A percentile compares a stretch with the other conserved stretches of the same genome.
Conservation (phyloP, 352 stramenopile genomes). For the Phytophthora sojae region DNA sequence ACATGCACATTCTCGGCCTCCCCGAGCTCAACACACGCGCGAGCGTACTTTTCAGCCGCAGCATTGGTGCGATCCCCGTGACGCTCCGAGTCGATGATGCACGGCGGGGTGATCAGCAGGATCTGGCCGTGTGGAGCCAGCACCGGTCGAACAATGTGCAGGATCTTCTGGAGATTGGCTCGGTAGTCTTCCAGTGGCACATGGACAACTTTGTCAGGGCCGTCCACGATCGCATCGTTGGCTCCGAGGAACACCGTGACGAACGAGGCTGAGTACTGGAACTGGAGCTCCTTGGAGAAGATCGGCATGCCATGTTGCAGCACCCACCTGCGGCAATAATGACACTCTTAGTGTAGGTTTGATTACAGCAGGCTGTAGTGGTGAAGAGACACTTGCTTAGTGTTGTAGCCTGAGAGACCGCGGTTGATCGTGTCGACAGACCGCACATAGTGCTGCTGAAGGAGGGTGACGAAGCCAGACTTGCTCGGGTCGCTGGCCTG, state of each 20-base stretch:
- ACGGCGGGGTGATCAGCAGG: constrained; percentile 33
- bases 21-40: constrained; percentile 48
- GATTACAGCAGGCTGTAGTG: not conserved
- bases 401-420: constrained; percentile 59
- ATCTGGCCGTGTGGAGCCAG: constrained; percentile 27
- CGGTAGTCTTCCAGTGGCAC: constrained; percentile 52
- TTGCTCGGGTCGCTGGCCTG: constrained; percentile 37
- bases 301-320: constrained; percentile 31
- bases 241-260: constrained; percentile 60
- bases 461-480: constrained; percentile 42
- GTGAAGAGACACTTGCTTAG: constrained; percentile 20
- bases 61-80: constrained; percentile 49
- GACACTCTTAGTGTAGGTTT: not conserved
- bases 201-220: constrained; percentile 36
- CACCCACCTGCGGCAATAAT: constrained; percentile 36
- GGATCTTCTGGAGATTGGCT: constrained; percentile 44
- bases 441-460: constrained; percentile 57
- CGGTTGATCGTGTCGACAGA: constrained; percentile 57
- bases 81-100: constrained; percentile 43
- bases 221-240: constrained; percentile 62
- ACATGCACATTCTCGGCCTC: constrained; percentile 37
- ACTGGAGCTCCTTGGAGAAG: constrained; percentile 39
- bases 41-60: constrained; percentile 47
- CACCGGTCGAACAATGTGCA: constrained; percentile 30
- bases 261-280: constrained; percentile 36